Base-by-base conservation (phyloP, 2,329 filamentous ascomycete species). In the Aspergillus transmontanensis region DNA sequence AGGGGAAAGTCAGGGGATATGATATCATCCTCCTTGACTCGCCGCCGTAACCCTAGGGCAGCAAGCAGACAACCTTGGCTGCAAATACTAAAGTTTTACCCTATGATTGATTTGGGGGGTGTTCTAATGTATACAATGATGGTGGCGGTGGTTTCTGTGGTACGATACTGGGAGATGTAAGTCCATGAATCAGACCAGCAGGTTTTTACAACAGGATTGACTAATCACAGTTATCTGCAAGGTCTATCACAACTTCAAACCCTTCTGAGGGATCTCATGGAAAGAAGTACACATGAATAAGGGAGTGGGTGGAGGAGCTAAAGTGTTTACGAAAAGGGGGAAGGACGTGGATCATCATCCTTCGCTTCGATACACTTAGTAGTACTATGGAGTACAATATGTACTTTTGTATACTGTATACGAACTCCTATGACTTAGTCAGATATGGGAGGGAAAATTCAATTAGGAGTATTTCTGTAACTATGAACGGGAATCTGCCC, bases 1-100 rank as follows among this genome's bases (percentile, higher is more conserved):
- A 65, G 65, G 65, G 65, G 65, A 58, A 23, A 55, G 26, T 19
- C 19, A 45, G 26, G 23, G 43, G 30, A 61, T 59, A 61, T 67
- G 59, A 65, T 65, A 61, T 67, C 60, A 61, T 41, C 34, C 53
- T 45, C 43, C 36, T 39, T 28, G n/a, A 51, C 48, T 51, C 28
- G 26, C n/a, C n/a, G 16, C 48, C 28, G 19, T 34, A 51, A 51
- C 19, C 26, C n/a, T 53, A 34, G 16, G 19, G 39, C 39, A 41
- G 2, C 19, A 41, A 19, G 12, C 36, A 41, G 7, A 41, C 19
- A 41, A n/a, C 39, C 39, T 41, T 41, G 6, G 39, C 19, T 41
- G 39, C 39, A 41, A 41, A 23, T 46, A 46, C 43, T 14, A 12
- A 10, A 32, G 28, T 23, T 36, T 36, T n/a, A n/a, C 26, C 26